Base-by-base conservation (phyloP, 2,329 filamentous ascomycete genomes). In the Phyllosticta citriasiana region DNA sequence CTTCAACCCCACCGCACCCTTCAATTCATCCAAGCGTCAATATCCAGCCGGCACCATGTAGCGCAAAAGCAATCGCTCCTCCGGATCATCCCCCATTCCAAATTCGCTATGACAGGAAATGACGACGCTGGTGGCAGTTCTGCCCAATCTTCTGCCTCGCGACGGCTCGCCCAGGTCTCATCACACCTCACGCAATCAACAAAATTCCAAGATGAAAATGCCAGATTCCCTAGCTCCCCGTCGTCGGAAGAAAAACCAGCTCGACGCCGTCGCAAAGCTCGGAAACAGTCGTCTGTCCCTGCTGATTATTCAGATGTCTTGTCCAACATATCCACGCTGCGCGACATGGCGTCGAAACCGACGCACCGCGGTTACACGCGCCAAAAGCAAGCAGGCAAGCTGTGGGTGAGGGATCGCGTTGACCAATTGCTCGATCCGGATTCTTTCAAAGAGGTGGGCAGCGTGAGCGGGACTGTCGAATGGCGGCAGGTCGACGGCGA, bases 321-420 rank as follows among this genome's bases (percentile, higher is more conserved):
- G 0, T 73, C 71, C n/a, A 82, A 86, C 65, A 74, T 87, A n/a
- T 65, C 72, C 4, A 75, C 76, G 0, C 76, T 87, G 1, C 76
- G 75, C 16, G 73, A 70, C 6, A 79, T 84, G 47, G 83, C 84
- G 10, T 72, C 76, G 24, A 76, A 84, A 57, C 69, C 76, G 0
- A 78, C 72, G 7, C 80, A 80, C 60, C 75, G 80, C 63, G 84
- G 84, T 25, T 87, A 86, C 64, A 71, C 82, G n/a, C 79, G 82
- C 4, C 84, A 87, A 68, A 85, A 84, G 65, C 76, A 83, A 70
- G 79, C 82, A 2, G 84, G 84, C 1, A 87, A 87, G 69, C 76
- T 87, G 19, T 86, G 84, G 83, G 84, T 86, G 0, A 79, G 84
- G 24, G 84, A 87, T 66, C 76, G 84, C 2, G 80, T 87, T 19